These are phyloP conservation scores for Musa balbisiana DNA, from an alignment of 202 grass and related monocot genomes.

Conservation along the genomic window DNA sequence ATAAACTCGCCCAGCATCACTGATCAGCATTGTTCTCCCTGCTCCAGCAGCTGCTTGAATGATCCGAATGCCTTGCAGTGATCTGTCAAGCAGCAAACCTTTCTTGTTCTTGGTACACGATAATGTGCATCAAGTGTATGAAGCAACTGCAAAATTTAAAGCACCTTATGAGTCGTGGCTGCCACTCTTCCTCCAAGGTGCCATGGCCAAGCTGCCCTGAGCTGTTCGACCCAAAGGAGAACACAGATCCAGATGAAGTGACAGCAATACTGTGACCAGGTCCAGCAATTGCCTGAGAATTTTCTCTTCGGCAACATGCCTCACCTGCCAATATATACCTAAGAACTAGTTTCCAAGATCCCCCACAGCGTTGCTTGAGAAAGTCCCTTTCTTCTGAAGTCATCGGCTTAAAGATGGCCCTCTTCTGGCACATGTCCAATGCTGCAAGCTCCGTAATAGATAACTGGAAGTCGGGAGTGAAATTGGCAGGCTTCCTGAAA, in stretches of 20 bases:
- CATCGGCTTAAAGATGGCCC: conserved; percentile 84
- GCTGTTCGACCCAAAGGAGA: conserved; percentile 80
- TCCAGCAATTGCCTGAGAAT: conserved; percentile 75
- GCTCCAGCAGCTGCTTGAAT: conserved; percentile 78
- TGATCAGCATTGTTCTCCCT: conserved; percentile 69
- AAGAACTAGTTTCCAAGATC: conserved; percentile 90
- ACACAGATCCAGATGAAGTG: conserved; percentile 46
- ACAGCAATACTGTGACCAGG: conserved; percentile 78
- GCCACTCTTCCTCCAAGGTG: conserved; percentile 74
- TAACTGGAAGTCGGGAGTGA: conserved; percentile 65
- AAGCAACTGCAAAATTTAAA: conserved; percentile 36
- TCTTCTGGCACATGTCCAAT: conserved; percentile 84
- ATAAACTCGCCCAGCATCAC: conserved; percentile 74
- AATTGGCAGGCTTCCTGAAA: conserved; percentile 93
- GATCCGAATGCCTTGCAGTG: conserved; percentile 76
- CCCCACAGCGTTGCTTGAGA: conserved; percentile 56
- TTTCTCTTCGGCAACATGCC: conserved; percentile 69
- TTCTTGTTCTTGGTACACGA: conserved; percentile 20
- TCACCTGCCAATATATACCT: conserved; percentile 78
- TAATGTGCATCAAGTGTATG: conserved; percentile 24
- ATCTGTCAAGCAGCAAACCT: conserved; percentile 37
- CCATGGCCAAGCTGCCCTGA: conserved; percentile 83
- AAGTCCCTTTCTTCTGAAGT: conserved; percentile 52
- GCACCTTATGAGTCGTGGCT: conserved; percentile 67
- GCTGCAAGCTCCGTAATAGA: conserved; percentile 79